Evolutionary conservation across 176 grass and related monocot species (phyloP).

Genomic region (Zoysia japonica): DNA sequence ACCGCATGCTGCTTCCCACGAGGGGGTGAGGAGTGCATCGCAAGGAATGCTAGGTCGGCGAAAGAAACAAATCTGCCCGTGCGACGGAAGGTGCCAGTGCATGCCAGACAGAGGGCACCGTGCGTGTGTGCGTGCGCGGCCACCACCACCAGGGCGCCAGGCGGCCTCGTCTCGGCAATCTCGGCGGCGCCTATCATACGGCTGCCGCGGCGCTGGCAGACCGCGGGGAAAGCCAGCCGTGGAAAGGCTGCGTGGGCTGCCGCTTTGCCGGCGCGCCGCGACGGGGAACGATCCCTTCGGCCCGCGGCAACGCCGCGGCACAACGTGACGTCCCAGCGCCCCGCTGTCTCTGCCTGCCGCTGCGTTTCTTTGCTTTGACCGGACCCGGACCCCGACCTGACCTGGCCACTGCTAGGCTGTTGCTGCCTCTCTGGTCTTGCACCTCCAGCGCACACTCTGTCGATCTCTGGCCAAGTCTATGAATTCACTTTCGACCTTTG

Average conservation of each 20-base stretch:
- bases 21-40: no score
- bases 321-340: constrained; percentile 45
- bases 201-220: constrained; percentile 48
- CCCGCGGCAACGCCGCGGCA: constrained; percentile 31
- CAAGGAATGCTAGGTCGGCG: no score
- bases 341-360: neutral
- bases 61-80: no score
- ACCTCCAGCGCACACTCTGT: no score
- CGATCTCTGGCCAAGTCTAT: no score
- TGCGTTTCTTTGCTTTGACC: neutral
- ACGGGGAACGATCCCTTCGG: neutral
- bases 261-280: constrained; percentile 17
- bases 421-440: no score
- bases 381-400: neutral
- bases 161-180: neutral
- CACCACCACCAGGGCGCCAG: no score
- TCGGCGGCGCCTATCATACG: constrained; percentile 23
- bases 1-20: no score
- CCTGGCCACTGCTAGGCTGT: no score
- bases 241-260: neutral
- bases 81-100: constrained; percentile 21
- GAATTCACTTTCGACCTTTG: no score
- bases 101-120: neutral
- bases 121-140: neutral
- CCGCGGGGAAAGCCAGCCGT: constrained; percentile 22